Evolutionary conservation across 148 eudicot species (phyloP), one percentile per base, ranked within the genome.

Genomic region (Nepenthes gracilis): DNA sequence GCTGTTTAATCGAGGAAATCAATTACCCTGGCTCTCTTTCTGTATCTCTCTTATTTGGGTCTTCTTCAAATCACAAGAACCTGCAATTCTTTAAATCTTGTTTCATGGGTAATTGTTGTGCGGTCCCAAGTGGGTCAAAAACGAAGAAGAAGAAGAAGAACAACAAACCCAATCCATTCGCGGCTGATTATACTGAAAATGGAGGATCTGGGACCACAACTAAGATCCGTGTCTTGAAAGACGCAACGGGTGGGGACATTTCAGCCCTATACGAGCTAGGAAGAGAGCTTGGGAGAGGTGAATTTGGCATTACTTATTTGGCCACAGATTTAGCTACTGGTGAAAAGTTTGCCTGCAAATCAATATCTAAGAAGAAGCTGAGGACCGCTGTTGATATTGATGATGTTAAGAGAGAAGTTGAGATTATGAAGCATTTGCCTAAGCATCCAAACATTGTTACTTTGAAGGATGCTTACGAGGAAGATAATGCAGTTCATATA

Each of bases 401-500:
- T 55, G 85, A 81, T 67, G 85, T 81, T 9, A 72, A 77, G 60
- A 74, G 85, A 58, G 85, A 81, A 62, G 85, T 81, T 64, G 82
- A 77, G 73, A 81, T 81, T 23, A 81, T 81, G 23, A 23, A 23
- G 23, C 23, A 23, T 23, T 23, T 23, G 23, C 23, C 23, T 23
- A 23, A 23, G 23, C 23, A 23, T 23, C 23, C 23, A 23, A 23
- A 23, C 23, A 23, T 23, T 23, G 23, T 23, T 23, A 23, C 23
- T 23, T 23, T 23, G 23, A 23, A 23, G 23, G 23, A 23, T 23
- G 23, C 23, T 23, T 23, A 23, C 57, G 85, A 81, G 80, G 85
- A 81, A 67, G 73, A 77, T 33, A 67, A 45, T 55, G 85, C 77
- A 9, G 82, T 81, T 47, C 79, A 81, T 64, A 77, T 81, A 36